A percentile compares a stretch with the other conserved stretches of the same genome.
These are phyloP conservation scores for Coniochaeta sp. DNA, from an alignment of 2,329 filamentous ascomycete genomes.

Conservation along the genomic window DNA sequence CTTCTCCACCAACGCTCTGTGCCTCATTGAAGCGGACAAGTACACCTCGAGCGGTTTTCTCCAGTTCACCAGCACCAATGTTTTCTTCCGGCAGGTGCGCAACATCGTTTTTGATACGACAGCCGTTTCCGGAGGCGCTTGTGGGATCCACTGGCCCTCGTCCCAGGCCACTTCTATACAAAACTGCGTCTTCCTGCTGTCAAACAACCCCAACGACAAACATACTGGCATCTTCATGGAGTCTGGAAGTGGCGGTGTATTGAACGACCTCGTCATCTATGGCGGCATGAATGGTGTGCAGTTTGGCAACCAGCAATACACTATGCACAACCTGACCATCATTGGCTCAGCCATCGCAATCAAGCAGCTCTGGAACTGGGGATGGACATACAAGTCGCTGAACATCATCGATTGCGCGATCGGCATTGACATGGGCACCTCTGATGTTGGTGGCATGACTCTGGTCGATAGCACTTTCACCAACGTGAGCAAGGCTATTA, in stretches of 20 bases:
- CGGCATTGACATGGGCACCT: slow-evolving; percentile 57
- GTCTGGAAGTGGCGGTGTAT: slow-evolving; percentile 56
- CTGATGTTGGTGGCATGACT: slow-evolving; percentile 66
- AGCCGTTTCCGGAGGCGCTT: slow-evolving; percentile 33
- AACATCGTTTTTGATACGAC: slow-evolving; percentile 53
- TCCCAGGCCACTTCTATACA: slow-evolving; percentile 55
- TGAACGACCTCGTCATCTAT: slow-evolving; percentile 63
- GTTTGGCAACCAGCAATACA: slow-evolving; percentile 64
- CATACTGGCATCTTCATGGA: slow-evolving; percentile 56
- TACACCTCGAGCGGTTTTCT: slow-evolving; percentile 30
- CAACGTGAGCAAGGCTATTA: slow-evolving; percentile 59
- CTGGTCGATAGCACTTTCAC: slow-evolving; percentile 66
- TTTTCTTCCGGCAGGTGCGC: slow-evolving; percentile 51
- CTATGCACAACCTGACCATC: slow-evolving; percentile 59
- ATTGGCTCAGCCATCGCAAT: slow-evolving; percentile 57
- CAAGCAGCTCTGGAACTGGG: slow-evolving; percentile 68
- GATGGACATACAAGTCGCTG: slow-evolving; percentile 63
- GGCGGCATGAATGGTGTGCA: slow-evolving; percentile 55
- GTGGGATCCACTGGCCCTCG: slow-evolving; percentile 61
- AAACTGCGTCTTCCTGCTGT: slow-evolving; percentile 49
- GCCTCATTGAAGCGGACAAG: slow-evolving; percentile 39
- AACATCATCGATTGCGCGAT: slow-evolving; percentile 53
- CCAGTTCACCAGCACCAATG: slow-evolving; percentile 48
- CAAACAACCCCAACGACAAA: slow-evolving; percentile 33
- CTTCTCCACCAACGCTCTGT: slow-evolving; percentile 33